phyloP scores from a whole-genome alignment of 805 yeast genomes.

The Saturnispora saitoi region DNA sequence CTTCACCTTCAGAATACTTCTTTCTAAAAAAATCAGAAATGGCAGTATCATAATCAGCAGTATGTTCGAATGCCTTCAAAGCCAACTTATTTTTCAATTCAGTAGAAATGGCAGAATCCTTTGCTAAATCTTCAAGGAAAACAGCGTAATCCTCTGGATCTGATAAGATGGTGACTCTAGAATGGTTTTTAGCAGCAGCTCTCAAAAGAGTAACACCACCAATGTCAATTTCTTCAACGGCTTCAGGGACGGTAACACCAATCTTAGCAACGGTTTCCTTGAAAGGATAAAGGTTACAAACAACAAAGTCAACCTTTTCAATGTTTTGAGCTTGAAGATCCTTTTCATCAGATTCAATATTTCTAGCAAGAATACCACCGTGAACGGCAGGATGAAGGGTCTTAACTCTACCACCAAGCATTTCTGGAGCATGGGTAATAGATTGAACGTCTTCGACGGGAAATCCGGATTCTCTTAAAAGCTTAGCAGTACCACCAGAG shows the following conservation, averaged over 20 bases:
- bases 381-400: constrained; percentile 98
- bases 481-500: constrained; percentile 93
- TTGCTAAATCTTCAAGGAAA: constrained; percentile 71
- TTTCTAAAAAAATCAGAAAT: constrained; percentile 96
- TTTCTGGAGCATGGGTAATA: constrained; percentile 97
- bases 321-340: constrained; percentile 86
- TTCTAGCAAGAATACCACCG: constrained; percentile 94
- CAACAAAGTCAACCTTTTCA: constrained; percentile 93
- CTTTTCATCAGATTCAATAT: constrained; percentile 81
- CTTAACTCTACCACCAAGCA: constrained; percentile 97
- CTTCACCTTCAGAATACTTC: constrained; percentile 81
- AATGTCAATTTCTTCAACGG: constrained; percentile 96
- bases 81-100: constrained; percentile 79
- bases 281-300: constrained; percentile 96
- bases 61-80: constrained; percentile 94
- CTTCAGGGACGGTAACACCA: constrained; percentile 92
- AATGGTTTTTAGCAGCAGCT: constrained; percentile 98
- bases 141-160: constrained; percentile 91
- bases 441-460: constrained; percentile 93
- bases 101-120: constrained; percentile 56
- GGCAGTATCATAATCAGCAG: constrained; percentile 94
- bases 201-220: constrained; percentile 96
- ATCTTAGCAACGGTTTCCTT: constrained; percentile 94
- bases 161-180: constrained; percentile 89
- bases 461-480: constrained; percentile 95